Base-by-base conservation (phyloP, 148 eudicot species). In the Rhododendron kiyosumense region DNA sequence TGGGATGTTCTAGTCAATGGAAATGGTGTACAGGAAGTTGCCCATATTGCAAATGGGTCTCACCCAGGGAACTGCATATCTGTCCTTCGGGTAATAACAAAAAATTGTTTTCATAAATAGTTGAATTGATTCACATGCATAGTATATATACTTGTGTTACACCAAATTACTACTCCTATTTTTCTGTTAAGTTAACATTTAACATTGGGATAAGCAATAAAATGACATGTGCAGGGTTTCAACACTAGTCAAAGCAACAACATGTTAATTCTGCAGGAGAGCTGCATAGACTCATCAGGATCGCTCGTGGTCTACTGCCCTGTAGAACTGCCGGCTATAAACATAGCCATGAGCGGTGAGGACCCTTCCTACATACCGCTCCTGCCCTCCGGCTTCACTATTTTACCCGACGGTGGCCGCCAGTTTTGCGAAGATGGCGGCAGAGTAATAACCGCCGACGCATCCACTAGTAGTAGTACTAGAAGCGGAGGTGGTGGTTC, bases 1-100 rank as follows among this genome's bases (percentile, higher is more conserved):
- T 92, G 94, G 94, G 94, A 92, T 80, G 92, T 92, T 78, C 91
- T 92, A 10, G 89, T 91, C 15, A 88, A 87, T 48, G 91, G 91
- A 81, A 90, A 87, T 81, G 92, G 90, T 3, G 91, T 92, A 43
- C 92, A 92, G 83, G 92, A 91, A 67, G 88, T 90, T 79, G 90
- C 91, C 8, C 92, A 88, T 83, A 90, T 92, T 86, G 89, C 92
- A 61, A 92, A 90, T 79, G 94, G 94, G 52, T 89, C 94, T 54
- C 88, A 92, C 87, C 92, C 94, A 10, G 94, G 92, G 32, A 92
- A 92, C 84, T 92, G 88, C 73, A 89, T 90, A 36, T 90, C 94
- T 51, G 89, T 92, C 46, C 91, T 92, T 8, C 79, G 91, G 91
- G 94, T 92, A 87, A 84, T 63, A 26, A 10, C 3, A 67, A 7